These are phyloP conservation scores for Hordeum vulgare DNA, from an alignment of 176 grass and related monocot genomes.

Conservation along the genomic window MorexV3_pseudomolecules_assembly NC_058520.1:71728698-71729197, in stretches of 20 bases:
- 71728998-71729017: neutral
- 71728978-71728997: slow-evolving; percentile 6
- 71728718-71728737: slow-evolving; percentile 23
- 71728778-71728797: neutral
- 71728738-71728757: neutral
- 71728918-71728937: slow-evolving; percentile 2
- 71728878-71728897: neutral
- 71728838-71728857: neutral
- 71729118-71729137: slow-evolving; percentile 7
- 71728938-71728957: neutral
- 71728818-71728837: neutral
- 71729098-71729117: slow-evolving; percentile 22
- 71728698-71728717: slow-evolving; percentile 24
- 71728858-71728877: neutral
- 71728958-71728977: neutral
- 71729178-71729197: neutral
- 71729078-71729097: neutral
- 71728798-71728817: neutral
- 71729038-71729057: neutral
- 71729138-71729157: neutral
- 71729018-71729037: neutral
- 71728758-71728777: neutral
- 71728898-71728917: slow-evolving; percentile 8
- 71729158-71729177: neutral
- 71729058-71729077: slow-evolving; percentile 9